Evolutionary conservation across 148 eudicot species (phyloP).

Genomic region (Amaranthus palmeri): DNA sequence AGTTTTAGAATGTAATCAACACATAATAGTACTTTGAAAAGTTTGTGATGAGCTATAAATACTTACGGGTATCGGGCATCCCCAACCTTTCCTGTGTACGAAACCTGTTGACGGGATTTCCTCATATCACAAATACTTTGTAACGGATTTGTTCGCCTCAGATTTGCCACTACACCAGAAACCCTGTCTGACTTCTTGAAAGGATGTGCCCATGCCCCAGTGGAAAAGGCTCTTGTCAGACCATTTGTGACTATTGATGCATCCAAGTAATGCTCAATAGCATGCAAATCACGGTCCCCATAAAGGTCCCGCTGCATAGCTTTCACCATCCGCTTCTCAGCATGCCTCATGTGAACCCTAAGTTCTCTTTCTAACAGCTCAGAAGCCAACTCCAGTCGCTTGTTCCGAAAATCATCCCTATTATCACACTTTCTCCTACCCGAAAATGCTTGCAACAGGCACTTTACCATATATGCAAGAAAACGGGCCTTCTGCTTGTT

Average conservation of each 20-base stretch:
- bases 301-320: constrained; percentile 85
- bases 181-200: constrained; percentile 64
- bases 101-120: constrained; percentile 80
- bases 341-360: constrained; percentile 72
- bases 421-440: constrained; percentile 80
- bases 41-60: background rate
- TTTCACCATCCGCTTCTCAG: constrained; percentile 88
- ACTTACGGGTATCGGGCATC: constrained; percentile 99
- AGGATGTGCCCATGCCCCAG: constrained; percentile 85
- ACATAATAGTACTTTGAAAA: no score
- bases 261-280: constrained; percentile 74
- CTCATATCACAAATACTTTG: constrained; percentile 82
- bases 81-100: constrained; percentile 85
- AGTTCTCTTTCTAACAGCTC: constrained; percentile 86
- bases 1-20: background rate
- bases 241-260: constrained; percentile 88
- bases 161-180: constrained; percentile 77
- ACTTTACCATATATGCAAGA: constrained; percentile 85
- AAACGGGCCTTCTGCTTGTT: constrained; percentile 67
- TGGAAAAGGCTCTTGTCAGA: constrained; percentile 83
- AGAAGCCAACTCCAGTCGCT: constrained; percentile 75
- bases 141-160: constrained; percentile 85
- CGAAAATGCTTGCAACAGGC: constrained; percentile 59
- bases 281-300: constrained; percentile 51
- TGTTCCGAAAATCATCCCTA: constrained; percentile 86